Conservation (phyloP, 2,329 filamentous ascomycete genomes). For the Pyricularia sp. region DNA sequence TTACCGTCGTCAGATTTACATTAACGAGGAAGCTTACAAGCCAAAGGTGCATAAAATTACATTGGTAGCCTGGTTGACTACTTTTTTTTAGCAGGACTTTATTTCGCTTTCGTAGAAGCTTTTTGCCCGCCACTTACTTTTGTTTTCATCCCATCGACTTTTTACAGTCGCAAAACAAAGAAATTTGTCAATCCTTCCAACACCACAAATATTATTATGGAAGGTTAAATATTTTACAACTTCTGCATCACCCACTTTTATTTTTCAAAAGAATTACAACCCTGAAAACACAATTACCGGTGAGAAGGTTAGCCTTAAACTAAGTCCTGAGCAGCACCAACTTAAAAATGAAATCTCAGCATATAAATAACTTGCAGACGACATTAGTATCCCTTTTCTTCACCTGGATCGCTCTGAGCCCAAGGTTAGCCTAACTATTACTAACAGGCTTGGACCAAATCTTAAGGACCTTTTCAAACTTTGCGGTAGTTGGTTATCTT, state of each 20-base stretch:
- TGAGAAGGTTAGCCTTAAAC: not conserved
- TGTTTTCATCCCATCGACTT: too few species aligned
- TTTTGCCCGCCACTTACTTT: too few species aligned
- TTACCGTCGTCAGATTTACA: too few species aligned
- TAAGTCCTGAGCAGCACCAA: constrained; percentile 68
- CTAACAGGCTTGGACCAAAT: constrained; percentile 90
- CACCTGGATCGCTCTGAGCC: constrained; percentile 98
- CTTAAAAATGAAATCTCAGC: constrained; percentile 97
- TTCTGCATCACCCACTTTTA: not conserved
- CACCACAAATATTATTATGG: too few species aligned
- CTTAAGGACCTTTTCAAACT: constrained; percentile 99
- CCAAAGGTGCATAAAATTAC: too few species aligned
- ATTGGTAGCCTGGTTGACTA: too few species aligned
- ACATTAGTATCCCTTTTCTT: constrained; percentile 96
- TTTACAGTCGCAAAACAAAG: too few species aligned
- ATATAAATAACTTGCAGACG: constrained; percentile 81
- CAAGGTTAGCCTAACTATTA: constrained; percentile 99
- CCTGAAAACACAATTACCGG: not conserved
- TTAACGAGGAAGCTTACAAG: too few species aligned
- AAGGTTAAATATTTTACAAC: too few species aligned
- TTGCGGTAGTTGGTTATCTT: constrained; percentile 98
- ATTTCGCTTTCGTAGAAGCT: too few species aligned
- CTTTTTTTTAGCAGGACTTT: too few species aligned
- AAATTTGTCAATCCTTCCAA: too few species aligned
- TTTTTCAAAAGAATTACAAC: not conserved